phyloP scores from a whole-genome alignment of 306 rosid species.

The Carpinus fangiana region DNA sequence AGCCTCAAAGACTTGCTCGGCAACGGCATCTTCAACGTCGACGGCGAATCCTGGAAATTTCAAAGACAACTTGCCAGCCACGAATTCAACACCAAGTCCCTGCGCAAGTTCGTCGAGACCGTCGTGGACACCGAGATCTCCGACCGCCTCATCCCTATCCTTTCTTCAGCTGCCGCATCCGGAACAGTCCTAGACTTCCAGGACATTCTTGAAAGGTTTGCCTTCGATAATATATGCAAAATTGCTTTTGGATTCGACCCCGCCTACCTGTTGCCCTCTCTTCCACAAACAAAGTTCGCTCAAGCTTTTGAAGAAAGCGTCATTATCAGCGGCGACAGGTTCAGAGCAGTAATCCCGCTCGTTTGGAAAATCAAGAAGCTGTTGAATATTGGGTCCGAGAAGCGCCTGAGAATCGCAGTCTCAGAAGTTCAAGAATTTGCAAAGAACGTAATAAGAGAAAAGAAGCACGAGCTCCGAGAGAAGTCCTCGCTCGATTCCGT shows the following conservation, averaged over 20 bases:
- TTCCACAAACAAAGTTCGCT: conserved; percentile 45
- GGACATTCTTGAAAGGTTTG: conserved; percentile 70
- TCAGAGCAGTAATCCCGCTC: conserved; percentile 1
- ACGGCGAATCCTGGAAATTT: conserved; percentile 58
- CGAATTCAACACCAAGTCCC: conserved; percentile 54
- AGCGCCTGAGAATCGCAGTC: conserved; percentile 20
- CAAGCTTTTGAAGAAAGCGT: conserved; percentile 51
- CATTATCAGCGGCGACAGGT: conserved; percentile 40
- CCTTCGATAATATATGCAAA: conserved; percentile 64
- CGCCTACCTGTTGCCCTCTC: conserved; percentile 49
- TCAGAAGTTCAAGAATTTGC: conserved; percentile 53
- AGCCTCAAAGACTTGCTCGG: conserved; percentile 59
- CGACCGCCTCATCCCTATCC: conserved; percentile 53
- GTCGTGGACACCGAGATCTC: conserved; percentile 62
- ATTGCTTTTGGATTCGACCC: conserved; percentile 77
- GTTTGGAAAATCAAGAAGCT: conserved; percentile 47
- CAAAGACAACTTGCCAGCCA: conserved; percentile 66
- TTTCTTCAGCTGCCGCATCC: conserved; percentile 9
- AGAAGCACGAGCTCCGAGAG: conserved; percentile 42
- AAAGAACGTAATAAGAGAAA: conserved; percentile 29
- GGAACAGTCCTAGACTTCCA: conserved; percentile 41
- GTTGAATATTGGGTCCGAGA: conserved; percentile 47
- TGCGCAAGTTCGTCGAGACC: conserved; percentile 53
- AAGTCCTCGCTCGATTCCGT: conserved; percentile 30
- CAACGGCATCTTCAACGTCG: conserved; percentile 56